Evolutionary conservation across 2,329 filamentous ascomycete genomes (phyloP).

Genomic region (Sporothrix brunneoviolacea): DNA sequence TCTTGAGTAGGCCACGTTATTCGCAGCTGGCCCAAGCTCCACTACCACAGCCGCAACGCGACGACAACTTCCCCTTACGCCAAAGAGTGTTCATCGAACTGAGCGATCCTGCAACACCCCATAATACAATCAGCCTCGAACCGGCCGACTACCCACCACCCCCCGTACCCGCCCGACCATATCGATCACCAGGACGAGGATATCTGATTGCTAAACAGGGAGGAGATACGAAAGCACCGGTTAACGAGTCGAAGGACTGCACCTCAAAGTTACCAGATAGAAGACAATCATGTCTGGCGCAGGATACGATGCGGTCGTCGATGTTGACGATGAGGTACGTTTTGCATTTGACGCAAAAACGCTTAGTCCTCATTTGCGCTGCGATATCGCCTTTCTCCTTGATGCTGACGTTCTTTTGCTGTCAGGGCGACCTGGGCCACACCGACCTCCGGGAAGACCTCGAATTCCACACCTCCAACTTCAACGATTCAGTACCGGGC

Average conservation of each 20-base stretch:
- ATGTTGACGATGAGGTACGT: slow-evolving; percentile 85
- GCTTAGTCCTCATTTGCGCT: background rate
- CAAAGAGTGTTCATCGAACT: too few species aligned
- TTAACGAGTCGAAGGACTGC: too few species aligned
- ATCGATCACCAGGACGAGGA: too few species aligned
- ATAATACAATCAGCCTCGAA: too few species aligned
- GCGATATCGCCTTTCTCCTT: background rate
- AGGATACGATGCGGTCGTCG: slow-evolving; percentile 96
- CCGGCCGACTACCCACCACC: background rate
- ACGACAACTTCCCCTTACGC: slow-evolving; percentile 5
- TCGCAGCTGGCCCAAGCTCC: too few species aligned
- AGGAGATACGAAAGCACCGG: too few species aligned
- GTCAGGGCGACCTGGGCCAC: slow-evolving; percentile 89
- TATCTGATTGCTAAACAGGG: too few species aligned
- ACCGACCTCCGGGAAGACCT: slow-evolving; percentile 98
- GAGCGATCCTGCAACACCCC: too few species aligned
- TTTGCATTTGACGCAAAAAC: too few species aligned
- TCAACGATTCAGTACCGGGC: slow-evolving; percentile 52
- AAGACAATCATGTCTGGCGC: slow-evolving; percentile 71
- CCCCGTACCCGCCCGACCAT: too few species aligned
- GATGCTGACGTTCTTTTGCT: background rate
- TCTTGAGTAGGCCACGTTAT: too few species aligned
- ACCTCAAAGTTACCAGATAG: too few species aligned
- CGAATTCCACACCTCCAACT: slow-evolving; percentile 94
- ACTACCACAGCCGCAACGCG: slow-evolving; percentile 10